A percentile compares a stretch with the other conserved stretches of the same genome.
phyloP scores from a whole-genome alignment of 352 stramenopile genomes.

The Globisporangium radiosum region DNA sequence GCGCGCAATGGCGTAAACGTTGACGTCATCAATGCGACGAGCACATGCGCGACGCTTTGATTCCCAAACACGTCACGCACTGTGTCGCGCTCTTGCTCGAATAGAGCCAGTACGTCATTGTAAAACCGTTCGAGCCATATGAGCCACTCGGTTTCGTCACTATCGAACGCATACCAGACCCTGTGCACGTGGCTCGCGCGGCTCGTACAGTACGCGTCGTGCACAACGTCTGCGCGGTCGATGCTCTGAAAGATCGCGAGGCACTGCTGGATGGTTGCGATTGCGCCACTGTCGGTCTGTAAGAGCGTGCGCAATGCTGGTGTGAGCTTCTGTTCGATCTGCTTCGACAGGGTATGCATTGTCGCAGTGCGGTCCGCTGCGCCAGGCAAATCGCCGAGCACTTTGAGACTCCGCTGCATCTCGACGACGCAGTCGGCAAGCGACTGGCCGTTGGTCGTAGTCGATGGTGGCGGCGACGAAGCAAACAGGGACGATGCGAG shows the following conservation, averaged over 20 bases:
- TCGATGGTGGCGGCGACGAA: not conserved
- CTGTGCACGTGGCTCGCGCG: slow-evolving; percentile 47
- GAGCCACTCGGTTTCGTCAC: not conserved
- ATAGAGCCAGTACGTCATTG: slow-evolving; percentile 37
- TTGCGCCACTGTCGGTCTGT: slow-evolving; percentile 32
- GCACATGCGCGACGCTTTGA: slow-evolving; percentile 17
- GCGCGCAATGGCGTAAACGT: slow-evolving; percentile 40
- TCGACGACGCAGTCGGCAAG: slow-evolving; percentile 47
- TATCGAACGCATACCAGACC: slow-evolving; percentile 40
- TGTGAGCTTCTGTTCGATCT: slow-evolving; percentile 50
- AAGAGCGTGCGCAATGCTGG: slow-evolving; percentile 35
- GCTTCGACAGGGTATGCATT: slow-evolving; percentile 36
- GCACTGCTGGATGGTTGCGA: slow-evolving; percentile 36
- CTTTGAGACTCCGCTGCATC: slow-evolving; percentile 57
- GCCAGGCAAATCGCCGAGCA: slow-evolving; percentile 57
- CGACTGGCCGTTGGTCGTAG: slow-evolving; percentile 5
- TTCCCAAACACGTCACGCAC: slow-evolving; percentile 41
- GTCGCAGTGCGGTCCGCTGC: slow-evolving; percentile 45
- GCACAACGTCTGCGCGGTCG: slow-evolving; percentile 30
- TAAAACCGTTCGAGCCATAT: slow-evolving; percentile 57
- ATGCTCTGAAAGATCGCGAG: slow-evolving; percentile 49
- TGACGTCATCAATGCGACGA: slow-evolving; percentile 40
- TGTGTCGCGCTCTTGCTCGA: slow-evolving; percentile 43
- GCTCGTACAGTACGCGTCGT: slow-evolving; percentile 35
- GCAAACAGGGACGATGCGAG: not conserved